Conservation (phyloP, 768 basidiomycete species). For the Panaeolus cyanescens region DNA sequence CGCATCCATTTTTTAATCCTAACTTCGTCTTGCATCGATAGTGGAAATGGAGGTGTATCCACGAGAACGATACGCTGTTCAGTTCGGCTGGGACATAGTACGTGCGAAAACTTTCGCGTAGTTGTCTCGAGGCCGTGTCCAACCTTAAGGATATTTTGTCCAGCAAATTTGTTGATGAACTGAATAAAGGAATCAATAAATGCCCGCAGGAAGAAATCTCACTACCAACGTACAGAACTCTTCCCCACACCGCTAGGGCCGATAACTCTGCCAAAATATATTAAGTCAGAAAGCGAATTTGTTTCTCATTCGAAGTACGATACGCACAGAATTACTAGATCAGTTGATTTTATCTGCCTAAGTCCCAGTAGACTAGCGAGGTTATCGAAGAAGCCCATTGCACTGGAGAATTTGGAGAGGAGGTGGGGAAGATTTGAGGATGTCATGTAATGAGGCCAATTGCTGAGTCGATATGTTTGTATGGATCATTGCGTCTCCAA, state of each 20-base stretch:
- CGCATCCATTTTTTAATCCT: constrained; percentile 35
- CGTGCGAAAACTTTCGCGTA: constrained; percentile 31
- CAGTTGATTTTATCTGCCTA: constrained; percentile 5
- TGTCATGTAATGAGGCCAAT: not conserved
- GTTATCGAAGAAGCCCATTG: not conserved
- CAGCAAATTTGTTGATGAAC: constrained; percentile 23
- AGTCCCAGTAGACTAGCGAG: not conserved
- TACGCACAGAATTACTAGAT: constrained; percentile 24
- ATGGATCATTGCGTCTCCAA: not conserved
- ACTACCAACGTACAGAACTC: constrained; percentile 23
- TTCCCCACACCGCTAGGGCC: constrained; percentile 30
- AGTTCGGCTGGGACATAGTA: constrained; percentile 22
- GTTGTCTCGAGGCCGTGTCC: constrained; percentile 11
- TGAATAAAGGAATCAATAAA: not conserved
- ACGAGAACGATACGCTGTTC: constrained; percentile 35
- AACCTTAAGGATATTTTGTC: constrained; percentile 12
- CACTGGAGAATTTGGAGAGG: not conserved
- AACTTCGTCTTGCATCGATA: constrained; percentile 33
- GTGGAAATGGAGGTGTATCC: constrained; percentile 33
- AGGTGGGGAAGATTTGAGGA: not conserved
- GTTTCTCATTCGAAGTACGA: not conserved
- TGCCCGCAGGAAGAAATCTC: not conserved
- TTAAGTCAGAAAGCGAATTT: not conserved
- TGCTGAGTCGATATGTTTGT: not conserved
- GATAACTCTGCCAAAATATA: constrained; percentile 18